Evolutionary conservation across 441 rosid species (phyloP).

Genomic region (Isatis lusitanica): DNA sequence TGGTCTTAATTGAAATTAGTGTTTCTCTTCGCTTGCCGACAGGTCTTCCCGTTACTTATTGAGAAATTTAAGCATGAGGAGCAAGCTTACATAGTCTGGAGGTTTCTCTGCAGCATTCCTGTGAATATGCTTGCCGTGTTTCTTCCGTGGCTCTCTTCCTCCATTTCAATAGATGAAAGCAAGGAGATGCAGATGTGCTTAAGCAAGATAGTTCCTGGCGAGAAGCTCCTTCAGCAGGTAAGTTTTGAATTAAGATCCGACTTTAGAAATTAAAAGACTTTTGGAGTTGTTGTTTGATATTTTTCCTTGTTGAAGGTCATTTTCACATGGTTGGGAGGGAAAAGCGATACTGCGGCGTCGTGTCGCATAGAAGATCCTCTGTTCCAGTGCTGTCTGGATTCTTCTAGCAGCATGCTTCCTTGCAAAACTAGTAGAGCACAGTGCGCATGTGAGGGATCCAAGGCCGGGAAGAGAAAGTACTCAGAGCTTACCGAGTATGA

Average conservation of each 20-base stretch:
- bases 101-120: conserved; percentile 98
- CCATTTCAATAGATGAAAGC: conserved; percentile 81
- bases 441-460: conserved; percentile 51
- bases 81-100: conserved; percentile 98
- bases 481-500: conserved; percentile 40
- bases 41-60: conserved; percentile 95
- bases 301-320: conserved; percentile 50
- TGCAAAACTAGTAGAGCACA: conserved; percentile 40
- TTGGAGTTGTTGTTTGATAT: conserved; percentile 20
- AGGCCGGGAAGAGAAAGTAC: conserved; percentile 59
- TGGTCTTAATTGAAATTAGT: background rate
- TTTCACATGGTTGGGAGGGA: conserved; percentile 65
- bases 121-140: conserved; percentile 92
- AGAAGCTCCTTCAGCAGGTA: conserved; percentile 91
- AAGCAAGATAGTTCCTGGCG: conserved; percentile 85
- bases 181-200: conserved; percentile 82
- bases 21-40: conserved; percentile 9
- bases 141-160: conserved; percentile 96
- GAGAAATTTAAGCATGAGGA: conserved; percentile 92
- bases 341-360: conserved; percentile 30
- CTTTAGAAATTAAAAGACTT: background rate
- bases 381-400: conserved; percentile 41
- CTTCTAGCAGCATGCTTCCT: conserved; percentile 41
- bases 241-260: conserved; percentile 30
- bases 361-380: conserved; percentile 37